Base-by-base conservation (phyloP, 1,139 yeast genomes). In the Sugiyamaella sp. region DNA sequence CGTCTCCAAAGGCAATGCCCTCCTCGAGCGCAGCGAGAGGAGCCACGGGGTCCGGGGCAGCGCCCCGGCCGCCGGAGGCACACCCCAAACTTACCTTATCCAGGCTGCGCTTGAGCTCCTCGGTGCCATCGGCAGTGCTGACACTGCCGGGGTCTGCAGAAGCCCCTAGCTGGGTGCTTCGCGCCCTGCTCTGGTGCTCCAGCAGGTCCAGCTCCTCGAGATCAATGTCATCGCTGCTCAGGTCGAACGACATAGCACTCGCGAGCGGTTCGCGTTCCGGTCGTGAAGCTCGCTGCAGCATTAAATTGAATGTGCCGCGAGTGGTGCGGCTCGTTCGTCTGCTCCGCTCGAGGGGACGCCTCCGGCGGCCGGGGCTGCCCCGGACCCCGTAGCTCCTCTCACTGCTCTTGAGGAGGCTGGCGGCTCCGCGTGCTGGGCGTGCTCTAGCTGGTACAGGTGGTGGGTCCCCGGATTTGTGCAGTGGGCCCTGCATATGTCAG, bases 141-240 rank as follows among this genome's bases (percentile, higher is more conserved):
- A n/a, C n/a, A 29, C 35, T 29, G 35, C 35, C 35, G 4, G 17
- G 20, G 40, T 21, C n/a, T n/a, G 33, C 21, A 10, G 20, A 25
- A 3, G 27, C 24, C 22, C n/a, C 19, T 24, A 25, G 19, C 32
- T 25, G 49, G 14, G 17, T 35, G 22, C 12, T 27, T 27, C 41
- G 27, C 16, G 22, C n/a, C 19, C 27, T 40, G 33, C 16, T 8
- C 24, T 27, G 22, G 12, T 29, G 14, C 29, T 48, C 49, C 10
- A 52, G 27, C 17, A 53, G 27, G 19, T 52, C 60, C 16, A 60
- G 40, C 47, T 60, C 62, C 38, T 59, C 62, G 33, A 60, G 39
- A 45, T 60, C 63, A 20, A 60, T 57, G 40, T 57, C 60, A 44
- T 57, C 60, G 39, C 56, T 54, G 44, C 56, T 54, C 37, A 55